Evolutionary conservation across 352 stramenopile species (phyloP).

Genomic region (Phytophthora vignae): DNA sequence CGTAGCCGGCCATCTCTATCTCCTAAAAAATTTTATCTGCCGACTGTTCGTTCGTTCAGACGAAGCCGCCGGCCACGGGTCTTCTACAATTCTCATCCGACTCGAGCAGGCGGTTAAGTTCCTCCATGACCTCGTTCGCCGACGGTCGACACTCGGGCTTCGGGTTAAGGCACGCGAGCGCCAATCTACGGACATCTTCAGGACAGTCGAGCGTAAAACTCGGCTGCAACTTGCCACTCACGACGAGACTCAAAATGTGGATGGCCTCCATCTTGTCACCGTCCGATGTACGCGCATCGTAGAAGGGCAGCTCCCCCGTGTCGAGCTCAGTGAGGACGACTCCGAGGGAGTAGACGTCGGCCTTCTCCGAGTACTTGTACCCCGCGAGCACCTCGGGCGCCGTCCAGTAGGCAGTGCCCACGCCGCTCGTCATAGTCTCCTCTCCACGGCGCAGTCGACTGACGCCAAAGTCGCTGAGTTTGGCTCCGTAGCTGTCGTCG

Average conservation of each 20-base stretch:
- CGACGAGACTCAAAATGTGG: constrained; percentile 18
- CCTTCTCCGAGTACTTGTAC: constrained; percentile 21
- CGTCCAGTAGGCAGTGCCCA: constrained; percentile 20
- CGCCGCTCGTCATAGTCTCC: constrained; percentile 23
- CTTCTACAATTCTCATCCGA: background rate
- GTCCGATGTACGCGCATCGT: constrained; percentile 20
- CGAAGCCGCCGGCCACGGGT: background rate
- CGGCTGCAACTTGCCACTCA: constrained; percentile 12
- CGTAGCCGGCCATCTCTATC: constrained; percentile 43
- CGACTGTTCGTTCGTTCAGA: constrained; percentile 30
- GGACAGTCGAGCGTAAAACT: constrained; percentile 21
- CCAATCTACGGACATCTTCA: constrained; percentile 13
- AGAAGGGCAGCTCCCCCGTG: constrained; percentile 23
- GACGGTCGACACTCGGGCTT: constrained; percentile 39
- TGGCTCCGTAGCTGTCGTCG: constrained; percentile 5
- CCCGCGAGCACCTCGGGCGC: constrained; percentile 17
- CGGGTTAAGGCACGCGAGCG: constrained; percentile 12
- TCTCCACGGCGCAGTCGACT: constrained; percentile 10
- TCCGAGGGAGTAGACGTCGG: constrained; percentile 24
- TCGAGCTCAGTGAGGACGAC: constrained; percentile 21
- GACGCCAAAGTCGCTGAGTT: constrained; percentile 21
- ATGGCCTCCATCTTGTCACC: constrained; percentile 22
- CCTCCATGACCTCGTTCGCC: constrained; percentile 36
- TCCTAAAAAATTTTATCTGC: background rate
- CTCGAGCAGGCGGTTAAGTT: constrained; percentile 31